These are phyloP conservation scores for Punctularia strigosozonata DNA, from an alignment of 768 basidiomycete species.

Conservation along the genomic window DNA sequence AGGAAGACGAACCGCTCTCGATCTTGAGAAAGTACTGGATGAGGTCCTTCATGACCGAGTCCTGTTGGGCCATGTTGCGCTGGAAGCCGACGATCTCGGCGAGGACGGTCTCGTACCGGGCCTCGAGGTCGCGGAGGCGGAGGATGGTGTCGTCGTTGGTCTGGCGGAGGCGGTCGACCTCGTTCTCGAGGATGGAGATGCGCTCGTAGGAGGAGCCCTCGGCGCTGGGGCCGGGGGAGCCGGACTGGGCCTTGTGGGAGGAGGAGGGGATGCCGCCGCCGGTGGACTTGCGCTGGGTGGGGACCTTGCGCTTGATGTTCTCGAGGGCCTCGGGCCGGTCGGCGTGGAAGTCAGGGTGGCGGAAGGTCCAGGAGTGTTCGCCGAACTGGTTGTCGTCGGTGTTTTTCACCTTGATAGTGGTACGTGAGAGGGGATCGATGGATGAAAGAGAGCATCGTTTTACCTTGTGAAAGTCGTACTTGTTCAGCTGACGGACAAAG, in stretches of 20 bases:
- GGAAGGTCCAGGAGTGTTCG: conserved; percentile 45
- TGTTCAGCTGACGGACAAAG: conserved; percentile 90
- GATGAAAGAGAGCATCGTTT: conserved; percentile 8
- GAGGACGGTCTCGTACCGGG: conserved; percentile 56
- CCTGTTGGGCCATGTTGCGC: conserved; percentile 71
- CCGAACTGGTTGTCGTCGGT: conserved; percentile 69
- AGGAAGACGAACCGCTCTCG: conserved; percentile 44
- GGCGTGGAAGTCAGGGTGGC: conserved; percentile 40
- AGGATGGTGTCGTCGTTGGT: conserved; percentile 38
- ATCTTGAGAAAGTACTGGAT: conserved; percentile 72
- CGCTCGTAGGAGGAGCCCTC: conserved; percentile 8
- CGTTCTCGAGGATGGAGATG: conserved; percentile 30
- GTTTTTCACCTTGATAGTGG: conserved; percentile 54
- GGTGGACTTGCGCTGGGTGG: conserved; percentile 22
- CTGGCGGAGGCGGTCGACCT: conserved; percentile 34
- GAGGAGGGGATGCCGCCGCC: conserved; percentile 9
- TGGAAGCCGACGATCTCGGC: conserved; percentile 66
- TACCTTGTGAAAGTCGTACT: conserved; percentile 93
- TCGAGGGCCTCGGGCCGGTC: conserved; percentile 45
- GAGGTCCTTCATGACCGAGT: conserved; percentile 69
- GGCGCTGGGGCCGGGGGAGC: conserved; percentile 10
- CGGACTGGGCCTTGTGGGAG: conserved; percentile 15
- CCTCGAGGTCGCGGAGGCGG: conserved; percentile 46
- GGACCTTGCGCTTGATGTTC: conserved; percentile 54
- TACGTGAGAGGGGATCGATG: conserved; percentile 3